A percentile compares a stretch with the other conserved stretches of the same genome.
Evolutionary conservation across 768 basidiomycete species (phyloP).

Genomic region (Russula emetica): DNA sequence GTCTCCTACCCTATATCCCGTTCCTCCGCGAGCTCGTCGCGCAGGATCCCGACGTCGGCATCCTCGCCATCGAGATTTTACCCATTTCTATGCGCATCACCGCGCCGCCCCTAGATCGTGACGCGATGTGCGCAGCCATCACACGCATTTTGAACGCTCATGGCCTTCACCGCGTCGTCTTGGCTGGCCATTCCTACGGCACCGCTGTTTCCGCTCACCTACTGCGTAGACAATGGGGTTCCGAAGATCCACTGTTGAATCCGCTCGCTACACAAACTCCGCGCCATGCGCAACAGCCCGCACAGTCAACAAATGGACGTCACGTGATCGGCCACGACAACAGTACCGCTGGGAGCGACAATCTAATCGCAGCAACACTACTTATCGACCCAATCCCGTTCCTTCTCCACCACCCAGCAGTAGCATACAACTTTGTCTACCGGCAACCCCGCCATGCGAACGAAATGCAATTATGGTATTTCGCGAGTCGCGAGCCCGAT

Average conservation of each 20-base stretch:
- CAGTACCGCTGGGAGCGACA: slow-evolving; percentile 11
- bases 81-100: slow-evolving; percentile 61
- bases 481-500: slow-evolving; percentile 59
- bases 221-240: slow-evolving; percentile 36
- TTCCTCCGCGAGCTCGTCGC: slow-evolving; percentile 47
- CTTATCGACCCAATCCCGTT: slow-evolving; percentile 65
- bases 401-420: slow-evolving; percentile 56
- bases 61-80: slow-evolving; percentile 57
- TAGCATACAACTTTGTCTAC: slow-evolving; percentile 65
- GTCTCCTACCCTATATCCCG: slow-evolving; percentile 51
- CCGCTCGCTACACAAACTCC: slow-evolving; percentile 5
- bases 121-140: slow-evolving; percentile 42
- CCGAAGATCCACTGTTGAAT: background rate
- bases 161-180: slow-evolving; percentile 38
- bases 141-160: slow-evolving; percentile 44
- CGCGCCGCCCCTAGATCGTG: slow-evolving; percentile 43
- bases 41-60: slow-evolving; percentile 49
- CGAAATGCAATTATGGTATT: slow-evolving; percentile 68
- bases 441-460: slow-evolving; percentile 46
- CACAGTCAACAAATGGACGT: background rate
- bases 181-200: slow-evolving; percentile 59
- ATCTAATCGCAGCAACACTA: slow-evolving; percentile 43
- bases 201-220: slow-evolving; percentile 55
- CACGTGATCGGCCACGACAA: background rate
- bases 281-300: background rate